Evolutionary conservation across 2,329 filamentous ascomycete genomes (phyloP).

Genomic region (Nemania abortiva): DNA sequence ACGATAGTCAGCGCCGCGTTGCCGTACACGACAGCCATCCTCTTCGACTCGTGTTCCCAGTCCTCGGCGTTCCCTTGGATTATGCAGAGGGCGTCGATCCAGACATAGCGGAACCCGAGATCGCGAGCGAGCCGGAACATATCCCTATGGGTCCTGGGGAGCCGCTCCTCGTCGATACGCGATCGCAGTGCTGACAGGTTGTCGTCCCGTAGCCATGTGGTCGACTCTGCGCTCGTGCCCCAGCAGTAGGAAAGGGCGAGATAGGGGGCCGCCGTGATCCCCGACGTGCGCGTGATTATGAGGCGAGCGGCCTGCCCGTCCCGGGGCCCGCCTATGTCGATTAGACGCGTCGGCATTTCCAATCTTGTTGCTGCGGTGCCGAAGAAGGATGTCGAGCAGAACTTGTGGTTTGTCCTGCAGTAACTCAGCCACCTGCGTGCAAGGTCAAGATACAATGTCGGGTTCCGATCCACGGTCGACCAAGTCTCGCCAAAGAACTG

Average conservation of each 20-base stretch:
- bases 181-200: constrained; percentile 34
- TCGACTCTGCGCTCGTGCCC: constrained; percentile 30
- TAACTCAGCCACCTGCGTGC: constrained; percentile 2
- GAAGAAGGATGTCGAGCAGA: constrained; percentile 2
- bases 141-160: constrained; percentile 38
- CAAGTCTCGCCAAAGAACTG: constrained; percentile 9
- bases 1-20: constrained; percentile 38
- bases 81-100: constrained; percentile 48
- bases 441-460: constrained; percentile 15
- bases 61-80: constrained; percentile 37
- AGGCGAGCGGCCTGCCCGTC: constrained; percentile 16
- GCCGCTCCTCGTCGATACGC: constrained; percentile 34
- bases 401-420: constrained; percentile 16
- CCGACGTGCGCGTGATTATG: constrained; percentile 16
- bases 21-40: constrained; percentile 38
- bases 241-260: constrained; percentile 45
- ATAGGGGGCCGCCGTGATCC: constrained; percentile 36
- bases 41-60: constrained; percentile 24
- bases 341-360: constrained; percentile 33
- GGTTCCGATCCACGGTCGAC: constrained; percentile 25
- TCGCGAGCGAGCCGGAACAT: constrained; percentile 30
- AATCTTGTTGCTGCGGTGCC: not conserved
- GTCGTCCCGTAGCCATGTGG: constrained; percentile 21
- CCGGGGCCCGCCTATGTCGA: constrained; percentile 19
- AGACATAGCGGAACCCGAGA: constrained; percentile 42